Evolutionary conservation across 2,329 filamentous ascomycete genomes (phyloP).

Genomic region (Trichoderma koningii): DNA sequence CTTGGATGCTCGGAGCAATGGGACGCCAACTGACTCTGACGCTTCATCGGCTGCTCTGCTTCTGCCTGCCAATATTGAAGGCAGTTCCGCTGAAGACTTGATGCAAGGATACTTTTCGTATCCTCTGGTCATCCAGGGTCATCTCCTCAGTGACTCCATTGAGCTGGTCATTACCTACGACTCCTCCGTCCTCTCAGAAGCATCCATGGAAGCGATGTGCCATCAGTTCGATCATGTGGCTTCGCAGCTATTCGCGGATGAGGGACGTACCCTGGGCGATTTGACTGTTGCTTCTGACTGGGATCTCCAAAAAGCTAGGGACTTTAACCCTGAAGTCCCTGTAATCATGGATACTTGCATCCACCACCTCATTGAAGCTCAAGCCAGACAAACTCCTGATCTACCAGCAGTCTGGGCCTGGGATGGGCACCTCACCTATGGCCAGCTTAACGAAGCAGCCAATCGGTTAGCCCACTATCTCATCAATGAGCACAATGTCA

Average conservation of each 20-base stretch:
- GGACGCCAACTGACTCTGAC: neutral
- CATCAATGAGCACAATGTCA: constrained; percentile 30
- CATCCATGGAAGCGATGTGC: constrained; percentile 7
- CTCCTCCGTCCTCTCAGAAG: constrained; percentile 5
- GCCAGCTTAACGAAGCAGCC: constrained; percentile 25
- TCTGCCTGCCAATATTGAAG: neutral
- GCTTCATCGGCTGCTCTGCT: neutral
- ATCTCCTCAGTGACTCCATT: constrained; percentile 1
- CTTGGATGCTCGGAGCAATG: neutral
- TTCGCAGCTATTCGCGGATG: neutral
- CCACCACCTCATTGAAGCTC: constrained; percentile 10
- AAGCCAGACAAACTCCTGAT: constrained; percentile 1
- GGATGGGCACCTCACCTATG: constrained; percentile 32
- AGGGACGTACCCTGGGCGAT: neutral
- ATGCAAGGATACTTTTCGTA: constrained; percentile 26
- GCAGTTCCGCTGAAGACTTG: constrained; percentile 3
- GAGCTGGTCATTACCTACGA: constrained; percentile 8
- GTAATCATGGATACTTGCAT: constrained; percentile 13
- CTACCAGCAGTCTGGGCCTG: constrained; percentile 28
- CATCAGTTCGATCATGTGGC: constrained; percentile 21
- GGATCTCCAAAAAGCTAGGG: constrained; percentile 8
- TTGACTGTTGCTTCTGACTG: constrained; percentile 4
- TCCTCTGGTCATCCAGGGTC: constrained; percentile 22
- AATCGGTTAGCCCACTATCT: constrained; percentile 2
- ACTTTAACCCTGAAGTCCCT: constrained; percentile 10